These are phyloP conservation scores for Sclerotinia sclerotiorum DNA, from an alignment of 2,329 filamentous ascomycete genomes.

Conservation along the genomic window DNA sequence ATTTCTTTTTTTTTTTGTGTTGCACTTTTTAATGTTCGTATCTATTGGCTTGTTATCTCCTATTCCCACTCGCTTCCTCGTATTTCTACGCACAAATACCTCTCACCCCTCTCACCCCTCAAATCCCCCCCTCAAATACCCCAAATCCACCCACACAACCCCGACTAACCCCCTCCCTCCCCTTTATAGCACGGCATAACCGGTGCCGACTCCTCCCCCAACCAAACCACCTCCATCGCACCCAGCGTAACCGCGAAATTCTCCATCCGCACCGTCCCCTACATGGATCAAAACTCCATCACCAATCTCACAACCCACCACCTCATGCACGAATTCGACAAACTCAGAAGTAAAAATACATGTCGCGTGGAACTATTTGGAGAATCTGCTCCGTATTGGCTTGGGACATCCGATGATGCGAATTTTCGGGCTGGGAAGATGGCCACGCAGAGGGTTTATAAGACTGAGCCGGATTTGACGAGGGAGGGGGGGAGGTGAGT, in stretches of 20 bases:
- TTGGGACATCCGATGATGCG: background rate
- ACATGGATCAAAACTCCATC: background rate
- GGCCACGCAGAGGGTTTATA: conserved; percentile 17
- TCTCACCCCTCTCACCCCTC: too few relatives aligned
- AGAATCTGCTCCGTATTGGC: conserved; percentile 9
- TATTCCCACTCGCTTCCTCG: too few relatives aligned
- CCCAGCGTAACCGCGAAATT: conserved; percentile 17
- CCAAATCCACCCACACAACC: too few relatives aligned
- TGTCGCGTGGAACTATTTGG: background rate
- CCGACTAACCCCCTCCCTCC: too few relatives aligned
- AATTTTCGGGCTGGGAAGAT: conserved; percentile 7
- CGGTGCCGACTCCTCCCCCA: background rate
- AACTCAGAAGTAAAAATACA: conserved; percentile 10
- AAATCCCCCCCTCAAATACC: background rate
- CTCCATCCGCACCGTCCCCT: conserved; percentile 8
- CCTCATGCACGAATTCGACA: background rate
- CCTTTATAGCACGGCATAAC: conserved; percentile 10
- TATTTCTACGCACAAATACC: too few relatives aligned
- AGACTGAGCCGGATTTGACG: conserved; percentile 11
- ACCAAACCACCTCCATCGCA: conserved; percentile 7
- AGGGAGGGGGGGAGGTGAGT: conserved; percentile 19
- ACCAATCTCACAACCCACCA: conserved; percentile 5
- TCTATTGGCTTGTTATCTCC: background rate
- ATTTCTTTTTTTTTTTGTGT: background rate
- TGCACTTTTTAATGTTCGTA: background rate